A percentile compares a stretch with the other conserved stretches of the same genome.
Conservation (phyloP, 805 yeast genomes). For the Saccharomyces cerevisiae region DNA sequence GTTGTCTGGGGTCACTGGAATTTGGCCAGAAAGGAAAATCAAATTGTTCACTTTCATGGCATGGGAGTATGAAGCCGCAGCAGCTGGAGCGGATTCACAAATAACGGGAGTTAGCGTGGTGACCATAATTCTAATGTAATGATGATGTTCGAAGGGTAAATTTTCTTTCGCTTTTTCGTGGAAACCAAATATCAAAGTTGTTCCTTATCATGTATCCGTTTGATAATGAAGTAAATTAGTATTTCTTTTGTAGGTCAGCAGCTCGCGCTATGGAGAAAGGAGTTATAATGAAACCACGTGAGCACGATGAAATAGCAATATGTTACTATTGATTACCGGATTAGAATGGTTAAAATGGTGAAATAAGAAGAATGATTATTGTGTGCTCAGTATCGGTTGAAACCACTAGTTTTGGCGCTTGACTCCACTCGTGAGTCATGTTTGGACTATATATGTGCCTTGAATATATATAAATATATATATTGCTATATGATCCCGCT, state of each 20-base stretch:
- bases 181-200: background rate
- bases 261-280: background rate
- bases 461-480: background rate
- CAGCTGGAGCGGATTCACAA: constrained; percentile 82
- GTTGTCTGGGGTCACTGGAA: constrained; percentile 80
- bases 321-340: background rate
- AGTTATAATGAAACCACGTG: background rate
- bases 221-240: background rate
- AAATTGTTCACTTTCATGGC: constrained; percentile 87
- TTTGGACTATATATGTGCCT: background rate
- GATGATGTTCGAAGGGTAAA: background rate
- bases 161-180: background rate
- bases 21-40: constrained; percentile 89
- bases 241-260: background rate
- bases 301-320: background rate
- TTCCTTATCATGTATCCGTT: background rate
- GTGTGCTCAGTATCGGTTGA: background rate
- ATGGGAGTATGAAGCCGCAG: constrained; percentile 94
- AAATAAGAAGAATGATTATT: too few relatives aligned
- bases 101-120: constrained; percentile 38
- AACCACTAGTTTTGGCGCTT: background rate
- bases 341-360: background rate
- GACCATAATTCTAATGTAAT: constrained; percentile 16
- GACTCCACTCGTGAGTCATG: background rate
- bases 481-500: background rate